Evolutionary conservation across 768 basidiomycete genomes (phyloP).

Genomic region (Paxillus ammoniavirescens): DNA sequence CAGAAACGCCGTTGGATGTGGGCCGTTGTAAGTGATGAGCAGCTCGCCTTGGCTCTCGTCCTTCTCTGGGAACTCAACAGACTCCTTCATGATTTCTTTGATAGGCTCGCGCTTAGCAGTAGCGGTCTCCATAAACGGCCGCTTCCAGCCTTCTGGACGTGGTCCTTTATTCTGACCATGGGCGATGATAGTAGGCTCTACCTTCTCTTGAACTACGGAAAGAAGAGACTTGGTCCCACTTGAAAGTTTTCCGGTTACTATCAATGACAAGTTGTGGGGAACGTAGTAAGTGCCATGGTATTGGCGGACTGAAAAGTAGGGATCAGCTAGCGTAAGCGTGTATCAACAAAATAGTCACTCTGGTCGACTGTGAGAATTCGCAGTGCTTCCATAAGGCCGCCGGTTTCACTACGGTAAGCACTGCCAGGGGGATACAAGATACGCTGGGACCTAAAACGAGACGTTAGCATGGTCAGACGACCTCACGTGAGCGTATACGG

Average conservation of each 20-base stretch:
- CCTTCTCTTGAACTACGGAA: constrained; percentile 73
- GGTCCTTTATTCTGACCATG: constrained; percentile 73
- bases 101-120: constrained; percentile 64
- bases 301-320: constrained; percentile 61
- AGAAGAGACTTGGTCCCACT: constrained; percentile 75
- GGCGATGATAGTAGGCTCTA: constrained; percentile 78
- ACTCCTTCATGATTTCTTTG: constrained; percentile 50
- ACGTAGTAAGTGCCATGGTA: constrained; percentile 91
- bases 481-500: constrained; percentile 21
- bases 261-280: constrained; percentile 88
- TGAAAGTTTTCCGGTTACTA: constrained; percentile 85
- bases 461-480: constrained; percentile 4
- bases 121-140: constrained; percentile 89
- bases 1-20: constrained; percentile 66
- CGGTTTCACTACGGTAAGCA: constrained; percentile 95
- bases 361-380: constrained; percentile 83
- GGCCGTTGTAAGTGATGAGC: constrained; percentile 73
- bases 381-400: constrained; percentile 91
- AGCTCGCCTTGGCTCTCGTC: constrained; percentile 95
- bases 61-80: constrained; percentile 92
- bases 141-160: constrained; percentile 80
- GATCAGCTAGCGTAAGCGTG: constrained; percentile 14
- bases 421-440: constrained; percentile 78
- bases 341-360: constrained; percentile 48
- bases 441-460: constrained; percentile 61